Base-by-base conservation (phyloP, 192 early-diverging fungal species). In the Mortierella alpina region DNA sequence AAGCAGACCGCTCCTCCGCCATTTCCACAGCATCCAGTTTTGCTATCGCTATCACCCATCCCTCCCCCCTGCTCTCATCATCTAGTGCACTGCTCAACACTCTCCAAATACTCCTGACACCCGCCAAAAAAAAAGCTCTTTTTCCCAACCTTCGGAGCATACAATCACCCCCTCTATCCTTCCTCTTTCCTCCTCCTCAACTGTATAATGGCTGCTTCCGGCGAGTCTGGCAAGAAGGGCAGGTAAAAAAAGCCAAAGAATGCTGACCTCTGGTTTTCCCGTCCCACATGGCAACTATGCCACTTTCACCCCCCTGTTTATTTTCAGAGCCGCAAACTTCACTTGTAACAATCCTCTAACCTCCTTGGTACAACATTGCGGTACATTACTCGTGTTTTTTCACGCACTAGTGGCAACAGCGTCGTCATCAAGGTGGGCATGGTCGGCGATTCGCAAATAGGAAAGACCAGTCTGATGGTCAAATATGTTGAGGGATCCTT, bases 401-500 rank as follows among this genome's bases (percentile, higher is more conserved):
- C 54, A n/a, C 17, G 22, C 62, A 17, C 47, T 63, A 46, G 62
- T 23, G 14, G 31, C 6, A 62, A 74, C 63, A 93, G 90, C 75
- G 93, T 97, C 50, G 90, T 97, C 18, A 83, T 98, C 46, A 98
- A 98, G 80, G 94, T 97, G 52, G 96, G 96, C 14, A 96, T 98
- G 92, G 93, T 98, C 31, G 97, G 97, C 23, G 97, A 98, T 69
- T 91, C 91, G 23, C 96, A 98, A 85, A 98, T 97, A 44, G 97
- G 97, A 55, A 98, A 98, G 72, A 98, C 97, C 14, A 93, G 90
- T 66, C 79, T 98, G 75, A 98, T 98, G 97, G 95, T 98, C 55
- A 97, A 97, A 82, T 98, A 98, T 81, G 96, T 96, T 13, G 96
- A 97, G 82, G 97, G 97, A 3, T 91, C 90, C 40, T 98, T 96